Percentiles rank a stretch among this genome's conserved stretches.
Evolutionary conservation across 108 stramenopile genomes (phyloP).

Genomic region (Nitzschia palea): DNA sequence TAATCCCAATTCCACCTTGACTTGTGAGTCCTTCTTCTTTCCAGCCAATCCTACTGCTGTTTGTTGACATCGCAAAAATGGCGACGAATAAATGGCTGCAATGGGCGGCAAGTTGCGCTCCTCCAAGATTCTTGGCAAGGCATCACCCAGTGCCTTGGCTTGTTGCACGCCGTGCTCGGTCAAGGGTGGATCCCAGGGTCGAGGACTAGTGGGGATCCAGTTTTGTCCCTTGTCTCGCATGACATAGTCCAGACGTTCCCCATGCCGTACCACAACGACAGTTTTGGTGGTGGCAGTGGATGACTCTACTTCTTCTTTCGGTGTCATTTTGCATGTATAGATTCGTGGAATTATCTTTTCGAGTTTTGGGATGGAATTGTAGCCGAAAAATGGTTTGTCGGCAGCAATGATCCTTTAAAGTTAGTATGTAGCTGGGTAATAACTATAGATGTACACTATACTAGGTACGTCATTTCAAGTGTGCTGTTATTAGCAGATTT

Average conservation of each 20-base stretch:
- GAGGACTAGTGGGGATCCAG: slow-evolving; percentile 36
- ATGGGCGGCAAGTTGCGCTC: slow-evolving; percentile 31
- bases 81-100: slow-evolving; percentile 41
- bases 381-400: too few relatives aligned
- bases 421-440: too few relatives aligned
- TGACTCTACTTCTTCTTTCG: neutral
- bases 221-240: slow-evolving; percentile 39
- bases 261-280: slow-evolving; percentile 56
- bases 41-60: slow-evolving; percentile 34
- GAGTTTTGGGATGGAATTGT: too few relatives aligned
- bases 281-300: neutral
- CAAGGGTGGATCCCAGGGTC: slow-evolving; percentile 61
- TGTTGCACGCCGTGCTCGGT: slow-evolving; percentile 33
- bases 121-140: slow-evolving; percentile 19
- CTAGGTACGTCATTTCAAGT: too few relatives aligned
- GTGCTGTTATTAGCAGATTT: too few relatives aligned
- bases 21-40: neutral
- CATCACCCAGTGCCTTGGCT: slow-evolving; percentile 29
- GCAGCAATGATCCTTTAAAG: too few relatives aligned
- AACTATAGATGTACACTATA: too few relatives aligned
- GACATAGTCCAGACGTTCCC: slow-evolving; percentile 51
- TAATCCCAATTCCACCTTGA: slow-evolving; percentile 43
- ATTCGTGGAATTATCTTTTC: too few relatives aligned
- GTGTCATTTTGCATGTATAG: too few relatives aligned
- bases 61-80: slow-evolving; percentile 46